phyloP scores from a whole-genome alignment of 495 filamentous ascomycete species.

The Paragyromitra xinjiangensis region DNA sequence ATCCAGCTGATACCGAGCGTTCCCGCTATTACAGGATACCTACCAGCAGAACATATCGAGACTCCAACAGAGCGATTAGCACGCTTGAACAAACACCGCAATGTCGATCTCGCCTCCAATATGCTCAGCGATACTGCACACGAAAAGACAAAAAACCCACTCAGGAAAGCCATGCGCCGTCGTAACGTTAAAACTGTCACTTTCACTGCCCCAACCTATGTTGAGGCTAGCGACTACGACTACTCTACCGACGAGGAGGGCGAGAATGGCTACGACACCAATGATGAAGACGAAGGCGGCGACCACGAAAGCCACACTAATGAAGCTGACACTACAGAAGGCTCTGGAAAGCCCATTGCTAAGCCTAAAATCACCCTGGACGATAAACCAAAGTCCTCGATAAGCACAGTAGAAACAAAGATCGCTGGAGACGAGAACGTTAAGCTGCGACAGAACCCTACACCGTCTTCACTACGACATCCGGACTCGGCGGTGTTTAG shows the following conservation, averaged over 20 bases:
- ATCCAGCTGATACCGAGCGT: conserved; percentile 22
- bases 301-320: conserved; percentile 59
- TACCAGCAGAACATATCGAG: conserved; percentile 98
- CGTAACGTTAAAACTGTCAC: conserved; percentile 88
- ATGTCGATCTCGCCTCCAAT: conserved; percentile 93
- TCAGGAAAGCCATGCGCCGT: conserved; percentile 88
- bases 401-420: conserved; percentile 43
- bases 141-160: conserved; percentile 86
- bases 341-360: conserved; percentile 55
- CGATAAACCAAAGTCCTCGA: conserved; percentile 57
- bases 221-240: conserved; percentile 89
- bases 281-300: conserved; percentile 59
- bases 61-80: conserved; percentile 95
- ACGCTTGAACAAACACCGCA: conserved; percentile 94
- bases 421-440: conserved; percentile 54
- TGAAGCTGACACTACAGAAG: conserved; percentile 55
- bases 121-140: conserved; percentile 88
- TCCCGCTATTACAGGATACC: conserved; percentile 71
- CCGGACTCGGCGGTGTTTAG: conserved; percentile 76
- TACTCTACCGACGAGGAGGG: conserved; percentile 88
- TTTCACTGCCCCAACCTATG: conserved; percentile 85
- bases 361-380: conserved; percentile 50
- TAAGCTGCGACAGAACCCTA: conserved; percentile 58
- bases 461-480: conserved; percentile 55
- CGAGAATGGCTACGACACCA: conserved; percentile 65